phyloP scores from a whole-genome alignment of 768 basidiomycete genomes.

The Dentipellis sp. region DNA sequence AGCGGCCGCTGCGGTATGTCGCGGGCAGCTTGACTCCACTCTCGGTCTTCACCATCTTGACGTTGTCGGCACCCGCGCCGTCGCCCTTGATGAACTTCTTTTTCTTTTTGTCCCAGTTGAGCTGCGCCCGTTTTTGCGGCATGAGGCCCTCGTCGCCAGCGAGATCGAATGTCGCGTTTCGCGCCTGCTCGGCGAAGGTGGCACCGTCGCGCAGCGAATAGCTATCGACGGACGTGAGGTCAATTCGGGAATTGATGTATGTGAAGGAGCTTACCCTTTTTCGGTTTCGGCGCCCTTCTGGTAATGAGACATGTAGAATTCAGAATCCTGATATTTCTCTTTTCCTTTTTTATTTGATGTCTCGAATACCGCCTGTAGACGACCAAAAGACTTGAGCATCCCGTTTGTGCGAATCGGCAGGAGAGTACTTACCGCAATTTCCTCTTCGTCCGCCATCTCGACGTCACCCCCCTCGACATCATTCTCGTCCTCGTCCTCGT shows the following conservation, averaged over 20 bases:
- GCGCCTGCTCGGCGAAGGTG: conserved; percentile 80
- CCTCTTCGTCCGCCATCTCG: conserved; percentile 74
- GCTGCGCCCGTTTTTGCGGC: conserved; percentile 47
- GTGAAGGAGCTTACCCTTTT: conserved; percentile 62
- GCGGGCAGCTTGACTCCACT: conserved; percentile 87
- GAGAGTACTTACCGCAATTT: conserved; percentile 49
- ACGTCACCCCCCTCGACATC: conserved; percentile 23
- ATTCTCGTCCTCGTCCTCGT: conserved; percentile 24
- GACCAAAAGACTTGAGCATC: conserved; percentile 24
- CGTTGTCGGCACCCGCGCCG: conserved; percentile 81
- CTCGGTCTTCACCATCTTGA: conserved; percentile 90
- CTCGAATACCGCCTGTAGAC: conserved; percentile 22
- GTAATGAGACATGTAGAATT: conserved; percentile 89
- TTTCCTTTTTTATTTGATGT: conserved; percentile 23
- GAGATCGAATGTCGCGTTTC: conserved; percentile 73
- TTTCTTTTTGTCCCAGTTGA: conserved; percentile 94
- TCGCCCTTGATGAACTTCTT: conserved; percentile 88
- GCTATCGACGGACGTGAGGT: conserved; percentile 27
- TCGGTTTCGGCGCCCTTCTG: conserved; percentile 83
- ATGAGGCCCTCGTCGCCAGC: conserved; percentile 64
- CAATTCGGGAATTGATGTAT: conserved; percentile 1
- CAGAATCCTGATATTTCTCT: conserved; percentile 60
- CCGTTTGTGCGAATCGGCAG: conserved; percentile 52
- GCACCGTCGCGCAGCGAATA: conserved; percentile 88
- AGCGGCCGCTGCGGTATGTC: conserved; percentile 86